Percentiles rank a stretch among this genome's conserved stretches.
phyloP scores from a whole-genome alignment of 2,329 filamentous ascomycete genomes.

The Colletotrichum euphorbiae region DNA sequence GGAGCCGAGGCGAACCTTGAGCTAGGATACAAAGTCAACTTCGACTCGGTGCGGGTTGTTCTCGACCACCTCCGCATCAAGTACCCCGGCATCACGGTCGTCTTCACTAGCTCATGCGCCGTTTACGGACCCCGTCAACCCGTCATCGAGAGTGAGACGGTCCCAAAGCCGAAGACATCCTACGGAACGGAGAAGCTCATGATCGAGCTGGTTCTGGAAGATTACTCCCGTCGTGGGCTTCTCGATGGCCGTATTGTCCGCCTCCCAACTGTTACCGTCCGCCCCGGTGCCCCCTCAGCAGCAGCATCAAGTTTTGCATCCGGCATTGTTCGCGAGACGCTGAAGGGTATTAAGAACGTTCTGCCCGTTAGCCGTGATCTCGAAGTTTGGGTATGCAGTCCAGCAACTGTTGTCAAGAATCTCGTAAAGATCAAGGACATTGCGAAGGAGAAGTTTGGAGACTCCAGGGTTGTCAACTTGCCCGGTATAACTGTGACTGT shows the following conservation, averaged over 20 bases:
- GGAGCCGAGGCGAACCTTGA: constrained; percentile 70
- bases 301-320: constrained; percentile 71
- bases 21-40: constrained; percentile 66
- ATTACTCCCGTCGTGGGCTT: constrained; percentile 62
- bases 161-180: constrained; percentile 66
- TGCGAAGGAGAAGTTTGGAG: constrained; percentile 53
- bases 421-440: constrained; percentile 57
- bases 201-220: constrained; percentile 68
- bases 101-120: constrained; percentile 70
- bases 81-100: constrained; percentile 62
- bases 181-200: constrained; percentile 74
- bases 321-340: constrained; percentile 71
- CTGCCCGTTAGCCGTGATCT: constrained; percentile 57
- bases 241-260: constrained; percentile 69
- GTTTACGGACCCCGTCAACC: constrained; percentile 63
- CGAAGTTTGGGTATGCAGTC: constrained; percentile 62
- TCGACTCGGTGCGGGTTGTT: constrained; percentile 66
- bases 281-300: constrained; percentile 69
- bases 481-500: constrained; percentile 65
- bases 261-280: constrained; percentile 70
- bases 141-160: constrained; percentile 54
- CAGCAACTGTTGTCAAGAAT: constrained; percentile 57
- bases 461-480: constrained; percentile 60
- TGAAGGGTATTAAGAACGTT: constrained; percentile 59
- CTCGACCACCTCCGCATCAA: constrained; percentile 62